Percentiles rank a stretch among this genome's conserved stretches.
Conservation (phyloP, 75 land plant species). For the Selaginella tamariscina region DNA sequence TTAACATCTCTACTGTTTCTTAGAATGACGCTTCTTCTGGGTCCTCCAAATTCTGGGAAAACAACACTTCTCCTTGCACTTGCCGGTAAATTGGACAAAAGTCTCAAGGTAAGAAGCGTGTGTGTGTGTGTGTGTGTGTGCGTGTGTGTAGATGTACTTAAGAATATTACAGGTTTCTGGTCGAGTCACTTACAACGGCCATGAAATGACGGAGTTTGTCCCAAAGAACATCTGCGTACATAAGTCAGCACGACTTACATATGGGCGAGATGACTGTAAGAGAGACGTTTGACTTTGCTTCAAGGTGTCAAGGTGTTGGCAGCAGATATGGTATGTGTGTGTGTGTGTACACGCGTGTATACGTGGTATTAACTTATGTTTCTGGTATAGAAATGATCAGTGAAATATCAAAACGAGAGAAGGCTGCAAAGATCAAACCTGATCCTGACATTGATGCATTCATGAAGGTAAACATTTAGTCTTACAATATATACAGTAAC, state of each 20-base stretch:
- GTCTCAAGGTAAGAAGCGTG: constrained; percentile 9
- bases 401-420: constrained; percentile 20
- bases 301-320: constrained; percentile 38
- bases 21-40: constrained; percentile 13
- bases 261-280: constrained; percentile 41
- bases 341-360: neutral
- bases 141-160: neutral
- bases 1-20: neutral
- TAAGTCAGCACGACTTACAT: constrained; percentile 36
- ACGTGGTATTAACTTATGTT: neutral
- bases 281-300: constrained; percentile 37
- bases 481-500: neutral
- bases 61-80: neutral
- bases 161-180: constrained; percentile 22
- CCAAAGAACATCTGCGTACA: constrained; percentile 34
- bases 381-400: constrained; percentile 13
- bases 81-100: neutral
- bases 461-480: constrained; percentile 16
- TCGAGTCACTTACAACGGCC: constrained; percentile 34
- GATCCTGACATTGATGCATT: constrained; percentile 26
- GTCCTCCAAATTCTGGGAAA: constrained; percentile 2
- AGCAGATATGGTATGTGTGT: constrained; percentile 28
- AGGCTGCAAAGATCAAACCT: constrained; percentile 13
- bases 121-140: too few species aligned
- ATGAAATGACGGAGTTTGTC: constrained; percentile 37